Conservation (phyloP, 257 asterid species). For the Nicotiana undulata region DNA sequence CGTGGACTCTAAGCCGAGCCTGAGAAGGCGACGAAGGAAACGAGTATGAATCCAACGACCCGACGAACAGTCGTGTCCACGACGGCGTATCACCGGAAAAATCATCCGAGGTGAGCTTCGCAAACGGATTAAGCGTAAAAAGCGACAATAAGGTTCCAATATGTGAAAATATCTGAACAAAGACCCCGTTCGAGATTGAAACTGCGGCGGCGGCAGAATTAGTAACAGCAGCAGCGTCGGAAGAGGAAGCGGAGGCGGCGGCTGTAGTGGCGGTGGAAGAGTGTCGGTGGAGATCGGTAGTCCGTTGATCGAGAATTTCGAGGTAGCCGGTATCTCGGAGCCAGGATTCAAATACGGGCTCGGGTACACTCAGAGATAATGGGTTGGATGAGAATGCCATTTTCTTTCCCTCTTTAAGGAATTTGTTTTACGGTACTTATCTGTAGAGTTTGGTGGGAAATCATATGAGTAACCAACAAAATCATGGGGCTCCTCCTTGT, state of each 20-base stretch:
- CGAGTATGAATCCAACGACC: slow-evolving; percentile 64
- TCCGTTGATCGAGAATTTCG: slow-evolving; percentile 75
- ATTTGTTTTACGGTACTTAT: neutral
- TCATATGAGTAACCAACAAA: neutral
- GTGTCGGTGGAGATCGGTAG: slow-evolving; percentile 75
- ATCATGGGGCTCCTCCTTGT: neutral
- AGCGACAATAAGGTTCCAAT: slow-evolving; percentile 65
- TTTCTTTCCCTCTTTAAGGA: neutral
- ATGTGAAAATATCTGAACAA: slow-evolving; percentile 36
- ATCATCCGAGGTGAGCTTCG: slow-evolving; percentile 65
- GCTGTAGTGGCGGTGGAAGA: slow-evolving; percentile 28
- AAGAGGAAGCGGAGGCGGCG: slow-evolving; percentile 1
- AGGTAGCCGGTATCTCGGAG: slow-evolving; percentile 87
- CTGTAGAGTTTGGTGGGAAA: neutral
- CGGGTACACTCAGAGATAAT: slow-evolving; percentile 77
- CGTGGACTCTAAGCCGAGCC: slow-evolving; percentile 84
- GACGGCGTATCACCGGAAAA: slow-evolving; percentile 68
- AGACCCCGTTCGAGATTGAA: slow-evolving; percentile 26
- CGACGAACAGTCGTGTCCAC: slow-evolving; percentile 71
- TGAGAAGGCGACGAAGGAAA: slow-evolving; percentile 78
- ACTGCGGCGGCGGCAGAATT: slow-evolving; percentile 15
- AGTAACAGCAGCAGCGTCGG: slow-evolving; percentile 11
- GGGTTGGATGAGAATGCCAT: slow-evolving; percentile 81
- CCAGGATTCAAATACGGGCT: slow-evolving; percentile 79
- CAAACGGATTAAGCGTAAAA: slow-evolving; percentile 66